Conservation (phyloP, 495 filamentous ascomycete genomes). For the Ascobolus immersus region DNA sequence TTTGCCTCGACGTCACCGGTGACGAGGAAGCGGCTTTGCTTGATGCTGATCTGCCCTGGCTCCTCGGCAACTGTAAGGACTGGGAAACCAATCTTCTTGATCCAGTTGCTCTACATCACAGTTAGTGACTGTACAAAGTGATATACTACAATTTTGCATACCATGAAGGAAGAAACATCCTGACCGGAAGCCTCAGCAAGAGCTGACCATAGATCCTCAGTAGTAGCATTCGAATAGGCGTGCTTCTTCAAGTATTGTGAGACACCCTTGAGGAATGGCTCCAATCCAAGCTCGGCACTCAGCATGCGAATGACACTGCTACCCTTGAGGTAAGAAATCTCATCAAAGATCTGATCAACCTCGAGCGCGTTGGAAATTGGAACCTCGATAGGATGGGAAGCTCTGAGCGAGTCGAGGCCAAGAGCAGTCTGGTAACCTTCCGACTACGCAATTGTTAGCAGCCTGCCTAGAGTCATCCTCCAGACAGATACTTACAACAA, state of each 20-base stretch:
- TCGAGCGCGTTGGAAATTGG: constrained; percentile 71
- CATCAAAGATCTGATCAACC: constrained; percentile 88
- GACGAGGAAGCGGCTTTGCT: constrained; percentile 66
- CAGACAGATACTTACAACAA: constrained; percentile 41
- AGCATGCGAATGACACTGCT: constrained; percentile 91
- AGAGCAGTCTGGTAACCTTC: constrained; percentile 82
- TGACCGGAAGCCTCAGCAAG: constrained; percentile 68
- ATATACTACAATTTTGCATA: constrained; percentile 11
- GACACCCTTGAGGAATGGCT: constrained; percentile 72
- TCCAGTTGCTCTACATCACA: constrained; percentile 48
- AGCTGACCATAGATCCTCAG: constrained; percentile 77
- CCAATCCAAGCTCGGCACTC: constrained; percentile 54
- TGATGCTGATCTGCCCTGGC: constrained; percentile 49
- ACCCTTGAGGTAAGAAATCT: constrained; percentile 86
- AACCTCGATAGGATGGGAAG: constrained; percentile 86
- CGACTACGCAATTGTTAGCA: constrained; percentile 27
- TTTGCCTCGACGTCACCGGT: constrained; percentile 63
- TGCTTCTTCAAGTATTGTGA: constrained; percentile 68
- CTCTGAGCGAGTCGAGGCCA: constrained; percentile 60
- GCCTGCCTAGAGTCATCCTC: constrained; percentile 24
- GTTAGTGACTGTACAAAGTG: constrained; percentile 7
- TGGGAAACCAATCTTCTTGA: constrained; percentile 79
- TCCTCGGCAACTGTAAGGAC: constrained; percentile 67
- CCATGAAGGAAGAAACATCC: constrained; percentile 70
- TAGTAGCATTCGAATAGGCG: constrained; percentile 82